Conservation (phyloP, 2,329 filamentous ascomycete genomes). For the Cryphonectria radicalis region DNA sequence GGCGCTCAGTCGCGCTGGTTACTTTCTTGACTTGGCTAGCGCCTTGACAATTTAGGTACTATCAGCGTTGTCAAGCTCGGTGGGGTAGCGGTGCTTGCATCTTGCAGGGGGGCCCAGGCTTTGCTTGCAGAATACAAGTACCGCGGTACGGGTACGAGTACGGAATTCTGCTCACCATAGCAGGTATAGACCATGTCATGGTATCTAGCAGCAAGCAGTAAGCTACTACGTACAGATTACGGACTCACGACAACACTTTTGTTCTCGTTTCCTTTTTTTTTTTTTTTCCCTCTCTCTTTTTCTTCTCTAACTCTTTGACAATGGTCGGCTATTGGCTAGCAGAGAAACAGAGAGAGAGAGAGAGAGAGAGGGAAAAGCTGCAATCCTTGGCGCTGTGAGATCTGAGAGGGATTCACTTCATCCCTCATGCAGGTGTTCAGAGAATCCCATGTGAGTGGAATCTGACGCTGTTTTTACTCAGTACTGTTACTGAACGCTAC, state of each 20-base stretch:
- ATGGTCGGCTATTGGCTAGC: not conserved
- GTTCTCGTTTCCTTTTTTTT: not conserved
- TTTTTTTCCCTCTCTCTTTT: not conserved
- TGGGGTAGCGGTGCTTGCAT: constrained; percentile 8
- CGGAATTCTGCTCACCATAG: constrained; percentile 1
- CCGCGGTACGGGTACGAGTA: constrained; percentile 7
- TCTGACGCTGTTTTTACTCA: constrained; percentile 10
- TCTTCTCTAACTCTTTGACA: not conserved
- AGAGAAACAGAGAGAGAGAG: not conserved
- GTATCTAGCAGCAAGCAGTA: not conserved
- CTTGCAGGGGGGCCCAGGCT: constrained; percentile 8
- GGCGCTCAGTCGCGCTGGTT: constrained; percentile 10
- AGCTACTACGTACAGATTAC: not conserved
- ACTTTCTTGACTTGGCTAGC: constrained; percentile 9
- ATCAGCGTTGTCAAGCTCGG: constrained; percentile 11
- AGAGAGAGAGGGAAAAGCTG: not conserved
- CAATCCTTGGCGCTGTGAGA: not conserved
- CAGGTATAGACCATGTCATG: not conserved
- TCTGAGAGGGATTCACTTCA: not conserved
- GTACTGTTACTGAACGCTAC: not conserved
- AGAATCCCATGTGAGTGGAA: constrained; percentile 10
- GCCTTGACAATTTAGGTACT: constrained; percentile 7
- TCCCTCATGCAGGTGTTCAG: not conserved
- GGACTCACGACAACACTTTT: not conserved
- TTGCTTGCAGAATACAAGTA: constrained; percentile 2